Base-by-base conservation (phyloP, 345 rosid genomes). In the Rhizophora mangle region DNA sequence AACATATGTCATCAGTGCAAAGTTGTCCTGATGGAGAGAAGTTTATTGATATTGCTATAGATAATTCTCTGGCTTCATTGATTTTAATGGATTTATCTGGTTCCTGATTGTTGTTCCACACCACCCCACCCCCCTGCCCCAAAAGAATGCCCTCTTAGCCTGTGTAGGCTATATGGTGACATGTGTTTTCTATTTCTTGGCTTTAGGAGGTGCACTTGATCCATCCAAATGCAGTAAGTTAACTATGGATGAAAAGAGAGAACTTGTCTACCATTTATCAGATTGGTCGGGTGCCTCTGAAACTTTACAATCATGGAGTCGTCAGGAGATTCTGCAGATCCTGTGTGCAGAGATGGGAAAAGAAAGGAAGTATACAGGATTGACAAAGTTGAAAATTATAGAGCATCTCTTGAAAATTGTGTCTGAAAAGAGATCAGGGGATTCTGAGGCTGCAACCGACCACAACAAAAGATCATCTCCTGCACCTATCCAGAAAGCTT, bases 311-410 rank as follows among this genome's bases (percentile, higher is more conserved):
- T 78, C 93, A 62, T 96, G 99, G 99, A 96, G 91, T 76, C 91
- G 97, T 39, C 87, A 85, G 79, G 99, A 96, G 79, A 96, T 96
- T 64, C 75, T 96, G 76, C 88, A 92, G 84, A 86, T 96, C 73
- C 86, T 95, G 26, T 92, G 96, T 77, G 89, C 82, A 16, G 99
- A 88, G 83, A 90, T 90, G 99, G 97, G 99, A 55, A 96, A 92
- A 80, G 93, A 96, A 81, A 90, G 99, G 87, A 96, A 92, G 73
- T 96, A 96, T 76, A 92, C 98, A 18, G 97, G 98, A 72, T 79
- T 96, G 70, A 76, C 90, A 54, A 96, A 96, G 83, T 79, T 90
- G 36, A 96, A 92, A 83, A 92, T 96, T 61, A 96, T 96, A 1
- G 95, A 96, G 71, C 88, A 92, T 71, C 96, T 96, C 29, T 68